Percentiles rank a stretch among this genome's conserved stretches.
These are phyloP conservation scores for Forsythia viridissima DNA, from an alignment of 257 asterid genomes.

Conservation along the genomic window DNA sequence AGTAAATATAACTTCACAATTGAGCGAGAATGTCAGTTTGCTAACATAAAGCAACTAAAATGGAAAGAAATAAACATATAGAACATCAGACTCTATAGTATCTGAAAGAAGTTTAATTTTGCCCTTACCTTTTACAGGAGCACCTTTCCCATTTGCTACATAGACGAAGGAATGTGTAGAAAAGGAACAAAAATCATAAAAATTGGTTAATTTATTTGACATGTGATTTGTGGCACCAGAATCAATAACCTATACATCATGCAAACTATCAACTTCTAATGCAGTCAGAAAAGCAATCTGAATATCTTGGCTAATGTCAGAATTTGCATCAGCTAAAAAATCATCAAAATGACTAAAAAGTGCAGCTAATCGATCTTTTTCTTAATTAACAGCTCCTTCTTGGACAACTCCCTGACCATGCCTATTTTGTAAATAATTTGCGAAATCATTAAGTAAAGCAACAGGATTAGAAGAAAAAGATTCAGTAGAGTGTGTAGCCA, in stretches of 20 bases:
- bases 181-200: not conserved
- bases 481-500: too few relatives aligned
- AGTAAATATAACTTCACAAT: slow-evolving; percentile 3
- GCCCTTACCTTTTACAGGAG: not conserved
- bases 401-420: not conserved
- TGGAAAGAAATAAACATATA: not conserved
- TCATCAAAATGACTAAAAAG: not conserved
- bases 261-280: not conserved
- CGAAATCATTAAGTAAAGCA: too few relatives aligned
- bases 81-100: slow-evolving; percentile 2
- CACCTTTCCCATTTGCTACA: not conserved
- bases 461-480: too few relatives aligned
- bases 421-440: too few relatives aligned
- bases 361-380: not conserved
- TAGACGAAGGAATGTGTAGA: not conserved
- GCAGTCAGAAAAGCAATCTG: not conserved
- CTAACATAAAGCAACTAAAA: not conserved
- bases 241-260: not conserved
- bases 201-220: not conserved
- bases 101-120: slow-evolving; percentile 1
- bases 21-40: not conserved
- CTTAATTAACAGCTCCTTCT: not conserved
- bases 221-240: not conserved
- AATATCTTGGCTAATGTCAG: not conserved
- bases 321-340: not conserved